A percentile compares a stretch with the other conserved stretches of the same genome.
Conservation (phyloP, 768 basidiomycete species). For the Cystofilobasidium macerans region DNA sequence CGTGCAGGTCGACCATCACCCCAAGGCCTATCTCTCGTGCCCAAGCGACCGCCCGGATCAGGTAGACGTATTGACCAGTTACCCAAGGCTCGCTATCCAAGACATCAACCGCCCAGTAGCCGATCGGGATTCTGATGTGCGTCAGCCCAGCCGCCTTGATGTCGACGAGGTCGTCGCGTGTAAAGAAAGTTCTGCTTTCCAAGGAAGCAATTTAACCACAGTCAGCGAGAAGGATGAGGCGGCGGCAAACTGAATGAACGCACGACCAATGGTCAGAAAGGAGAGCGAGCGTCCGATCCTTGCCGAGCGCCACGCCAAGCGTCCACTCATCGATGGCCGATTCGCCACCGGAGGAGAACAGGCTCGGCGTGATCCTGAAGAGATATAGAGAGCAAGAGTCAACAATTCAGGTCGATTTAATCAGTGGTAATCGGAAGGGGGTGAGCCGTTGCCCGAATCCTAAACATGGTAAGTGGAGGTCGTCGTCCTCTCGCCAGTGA, state of each 20-base stretch:
- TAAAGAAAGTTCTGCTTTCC: slow-evolving; percentile 25
- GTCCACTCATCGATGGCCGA: slow-evolving; percentile 26
- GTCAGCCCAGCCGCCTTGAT: slow-evolving; percentile 27
- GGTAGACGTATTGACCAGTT: slow-evolving; percentile 24
- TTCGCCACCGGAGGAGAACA: slow-evolving; percentile 12
- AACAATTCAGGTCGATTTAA: too few relatives aligned
- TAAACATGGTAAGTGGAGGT: too few relatives aligned
- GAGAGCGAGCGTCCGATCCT: neutral
- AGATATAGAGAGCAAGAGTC: neutral
- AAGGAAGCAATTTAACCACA: too few relatives aligned
- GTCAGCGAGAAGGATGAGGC: neutral
- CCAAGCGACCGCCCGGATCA: slow-evolving; percentile 22
- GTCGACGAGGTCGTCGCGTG: slow-evolving; percentile 23
- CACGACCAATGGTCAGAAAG: slow-evolving; percentile 27
- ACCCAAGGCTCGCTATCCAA: slow-evolving; percentile 28
- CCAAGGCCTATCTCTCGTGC: slow-evolving; percentile 12
- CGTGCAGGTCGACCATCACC: slow-evolving; percentile 21
- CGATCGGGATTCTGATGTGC: slow-evolving; percentile 27
- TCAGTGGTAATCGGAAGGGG: too few relatives aligned
- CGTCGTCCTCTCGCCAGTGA: too few relatives aligned
- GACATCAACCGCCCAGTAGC: slow-evolving; percentile 27
- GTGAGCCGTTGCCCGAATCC: too few relatives aligned
- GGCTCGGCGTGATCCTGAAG: slow-evolving; percentile 28
- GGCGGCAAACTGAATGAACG: too few relatives aligned
- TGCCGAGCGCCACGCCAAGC: slow-evolving; percentile 24